phyloP scores from a whole-genome alignment of 352 stramenopile species.

The Pythium sukuiense region DNA sequence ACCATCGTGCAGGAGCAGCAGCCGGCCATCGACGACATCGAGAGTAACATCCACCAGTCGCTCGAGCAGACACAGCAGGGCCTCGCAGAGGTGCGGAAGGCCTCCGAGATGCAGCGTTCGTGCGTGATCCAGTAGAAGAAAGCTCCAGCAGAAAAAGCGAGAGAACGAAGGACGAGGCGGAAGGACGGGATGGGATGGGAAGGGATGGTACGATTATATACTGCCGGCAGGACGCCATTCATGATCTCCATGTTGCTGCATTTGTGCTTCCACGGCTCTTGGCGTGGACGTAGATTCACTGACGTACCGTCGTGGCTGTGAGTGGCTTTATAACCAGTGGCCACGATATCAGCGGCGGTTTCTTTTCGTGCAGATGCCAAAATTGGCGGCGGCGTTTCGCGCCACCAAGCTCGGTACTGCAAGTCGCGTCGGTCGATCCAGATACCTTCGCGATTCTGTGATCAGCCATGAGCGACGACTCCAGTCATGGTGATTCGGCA shows the following conservation, averaged over 20 bases:
- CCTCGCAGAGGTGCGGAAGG: slow-evolving; percentile 84
- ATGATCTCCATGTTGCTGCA: neutral
- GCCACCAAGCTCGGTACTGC: neutral
- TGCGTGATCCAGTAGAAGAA: slow-evolving; percentile 67
- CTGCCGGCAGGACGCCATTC: neutral
- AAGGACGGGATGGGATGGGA: neutral
- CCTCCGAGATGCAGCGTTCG: slow-evolving; percentile 70
- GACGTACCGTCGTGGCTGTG: neutral
- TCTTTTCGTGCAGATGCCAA: neutral
- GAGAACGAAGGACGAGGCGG: neutral
- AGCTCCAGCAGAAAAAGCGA: neutral
- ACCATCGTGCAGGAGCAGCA: slow-evolving; percentile 87
- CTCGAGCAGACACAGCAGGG: slow-evolving; percentile 84
- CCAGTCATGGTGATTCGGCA: neutral
- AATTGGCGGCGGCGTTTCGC: neutral
- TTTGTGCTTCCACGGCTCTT: neutral
- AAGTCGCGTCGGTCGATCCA: neutral
- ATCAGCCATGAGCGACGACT: neutral
- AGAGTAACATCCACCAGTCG: slow-evolving; percentile 82
- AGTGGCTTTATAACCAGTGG: neutral
- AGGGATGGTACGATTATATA: slow-evolving; percentile 21
- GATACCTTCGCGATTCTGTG: neutral
- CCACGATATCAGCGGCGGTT: neutral
- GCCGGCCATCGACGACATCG: slow-evolving; percentile 81
- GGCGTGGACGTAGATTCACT: neutral